Evolutionary conservation across 2,329 filamentous ascomycete genomes (phyloP).

Genomic region (Venturia nashicola): DNA sequence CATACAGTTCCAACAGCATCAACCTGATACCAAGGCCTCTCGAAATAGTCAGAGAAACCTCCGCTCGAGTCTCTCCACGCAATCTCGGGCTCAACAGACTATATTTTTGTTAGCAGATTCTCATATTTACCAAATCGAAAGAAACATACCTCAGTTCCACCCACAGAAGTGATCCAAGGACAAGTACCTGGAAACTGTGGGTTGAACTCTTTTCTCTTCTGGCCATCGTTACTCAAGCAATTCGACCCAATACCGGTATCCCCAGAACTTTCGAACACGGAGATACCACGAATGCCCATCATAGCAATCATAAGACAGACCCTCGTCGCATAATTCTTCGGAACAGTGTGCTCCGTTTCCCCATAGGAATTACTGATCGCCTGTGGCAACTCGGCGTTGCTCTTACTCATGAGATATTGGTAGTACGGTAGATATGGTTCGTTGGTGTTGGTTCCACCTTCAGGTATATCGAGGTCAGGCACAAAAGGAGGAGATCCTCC

Average conservation of each 20-base stretch:
- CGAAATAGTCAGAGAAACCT: constrained; percentile 33
- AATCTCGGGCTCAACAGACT: constrained; percentile 24
- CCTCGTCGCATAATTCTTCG: constrained; percentile 23
- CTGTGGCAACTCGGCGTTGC: constrained; percentile 23
- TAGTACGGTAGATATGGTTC: constrained; percentile 35
- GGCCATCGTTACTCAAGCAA: constrained; percentile 34
- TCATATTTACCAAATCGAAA: background rate
- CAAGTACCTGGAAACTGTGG: constrained; percentile 35
- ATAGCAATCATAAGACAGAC: constrained; percentile 28
- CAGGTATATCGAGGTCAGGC: constrained; percentile 35
- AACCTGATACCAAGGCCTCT: constrained; percentile 28
- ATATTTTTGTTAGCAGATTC: background rate
- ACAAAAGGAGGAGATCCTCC: constrained; percentile 33
- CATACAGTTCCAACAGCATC: constrained; percentile 3
- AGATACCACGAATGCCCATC: constrained; percentile 27
- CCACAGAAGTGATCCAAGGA: constrained; percentile 35
- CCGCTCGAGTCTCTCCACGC: constrained; percentile 27
- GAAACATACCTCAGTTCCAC: constrained; percentile 22
- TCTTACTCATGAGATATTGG: constrained; percentile 21
- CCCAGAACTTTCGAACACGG: constrained; percentile 26
- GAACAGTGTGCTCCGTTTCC: constrained; percentile 28
- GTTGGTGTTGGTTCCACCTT: constrained; percentile 28
- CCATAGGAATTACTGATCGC: constrained; percentile 28
- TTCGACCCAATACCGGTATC: constrained; percentile 28
- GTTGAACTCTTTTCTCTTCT: constrained; percentile 29